Percentiles rank a stretch among this genome's conserved stretches.
These are phyloP conservation scores for Phytophthora multivora DNA, from an alignment of 352 stramenopile genomes.

Conservation along the genomic window DNA sequence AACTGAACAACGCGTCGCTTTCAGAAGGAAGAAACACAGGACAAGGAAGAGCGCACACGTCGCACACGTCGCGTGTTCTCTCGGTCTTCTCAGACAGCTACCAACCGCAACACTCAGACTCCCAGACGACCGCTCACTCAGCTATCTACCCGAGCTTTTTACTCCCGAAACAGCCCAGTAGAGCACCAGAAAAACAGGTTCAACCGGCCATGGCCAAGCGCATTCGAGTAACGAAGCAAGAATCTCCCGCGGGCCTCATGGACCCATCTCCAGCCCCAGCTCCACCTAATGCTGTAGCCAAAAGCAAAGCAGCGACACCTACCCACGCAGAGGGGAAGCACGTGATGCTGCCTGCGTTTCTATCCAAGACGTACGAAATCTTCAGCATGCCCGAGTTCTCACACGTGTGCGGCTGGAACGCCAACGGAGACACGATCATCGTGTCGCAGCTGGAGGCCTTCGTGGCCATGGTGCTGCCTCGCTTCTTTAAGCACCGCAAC, in stretches of 20 bases:
- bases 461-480: slow-evolving; percentile 81
- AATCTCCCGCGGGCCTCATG: slow-evolving; percentile 3
- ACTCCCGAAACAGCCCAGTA: slow-evolving; percentile 2
- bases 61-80: slow-evolving; percentile 11
- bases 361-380: slow-evolving; percentile 95
- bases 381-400: slow-evolving; percentile 88
- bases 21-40: slow-evolving; percentile 34
- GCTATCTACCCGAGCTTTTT: slow-evolving; percentile 2
- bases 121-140: slow-evolving; percentile 9
- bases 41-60: slow-evolving; percentile 22
- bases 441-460: slow-evolving; percentile 88
- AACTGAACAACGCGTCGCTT: slow-evolving; percentile 21
- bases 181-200: slow-evolving; percentile 18
- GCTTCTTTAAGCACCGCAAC: slow-evolving; percentile 94
- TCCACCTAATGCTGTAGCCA: background rate
- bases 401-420: slow-evolving; percentile 91
- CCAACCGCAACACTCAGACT: background rate
- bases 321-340: slow-evolving; percentile 62
- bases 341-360: slow-evolving; percentile 88
- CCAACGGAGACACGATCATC: slow-evolving; percentile 91
- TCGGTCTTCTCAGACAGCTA: slow-evolving; percentile 1
- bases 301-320: slow-evolving; percentile 17
- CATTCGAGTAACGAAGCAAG: slow-evolving; percentile 49
- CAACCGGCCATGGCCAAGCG: slow-evolving; percentile 65
- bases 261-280: background rate